Conservation (phyloP, 768 basidiomycete species). For the Pulveroboletus sp. region DNA sequence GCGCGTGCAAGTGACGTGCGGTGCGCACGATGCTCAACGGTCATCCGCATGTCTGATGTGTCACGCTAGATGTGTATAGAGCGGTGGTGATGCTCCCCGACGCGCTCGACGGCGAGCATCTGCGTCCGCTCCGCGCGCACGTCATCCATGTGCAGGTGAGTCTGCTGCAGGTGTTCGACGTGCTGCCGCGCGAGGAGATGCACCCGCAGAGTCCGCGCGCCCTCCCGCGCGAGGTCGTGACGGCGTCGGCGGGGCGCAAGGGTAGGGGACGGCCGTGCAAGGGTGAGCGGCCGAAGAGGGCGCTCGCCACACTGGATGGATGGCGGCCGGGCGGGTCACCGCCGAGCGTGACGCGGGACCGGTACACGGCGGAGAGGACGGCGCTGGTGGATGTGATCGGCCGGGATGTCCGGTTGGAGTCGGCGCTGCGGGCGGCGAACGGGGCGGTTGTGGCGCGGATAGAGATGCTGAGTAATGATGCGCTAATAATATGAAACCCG, state of each 20-base stretch:
- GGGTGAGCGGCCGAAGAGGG: slow-evolving; percentile 56
- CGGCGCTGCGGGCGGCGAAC: slow-evolving; percentile 46
- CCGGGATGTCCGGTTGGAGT: slow-evolving; percentile 13
- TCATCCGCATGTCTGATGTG: slow-evolving; percentile 2
- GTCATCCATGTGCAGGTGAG: slow-evolving; percentile 47
- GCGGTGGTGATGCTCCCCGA: slow-evolving; percentile 49
- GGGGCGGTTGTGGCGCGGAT: slow-evolving; percentile 50
- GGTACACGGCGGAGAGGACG: slow-evolving; percentile 45
- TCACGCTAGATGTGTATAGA: slow-evolving; percentile 51
- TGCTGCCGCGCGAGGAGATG: slow-evolving; percentile 53
- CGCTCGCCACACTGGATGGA: slow-evolving; percentile 48
- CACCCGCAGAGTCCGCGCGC: slow-evolving; percentile 57
- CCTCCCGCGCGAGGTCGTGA: slow-evolving; percentile 69
- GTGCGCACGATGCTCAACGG: slow-evolving; percentile 30
- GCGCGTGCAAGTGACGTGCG: slow-evolving; percentile 62
- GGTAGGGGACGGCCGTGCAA: slow-evolving; percentile 65
- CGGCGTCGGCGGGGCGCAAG: slow-evolving; percentile 31
- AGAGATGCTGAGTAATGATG: slow-evolving; percentile 33
- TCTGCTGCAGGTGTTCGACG: slow-evolving; percentile 54
- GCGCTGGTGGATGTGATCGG: slow-evolving; percentile 38
- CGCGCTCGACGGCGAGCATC: slow-evolving; percentile 37
- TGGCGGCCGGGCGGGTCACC: slow-evolving; percentile 27
- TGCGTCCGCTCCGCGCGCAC: slow-evolving; percentile 49
- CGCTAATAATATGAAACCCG: too few relatives aligned
- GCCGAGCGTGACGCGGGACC: slow-evolving; percentile 29